Base-by-base conservation (phyloP, 1,284 basidiomycete genomes). In the Marasmius tenuissimus region DNA sequence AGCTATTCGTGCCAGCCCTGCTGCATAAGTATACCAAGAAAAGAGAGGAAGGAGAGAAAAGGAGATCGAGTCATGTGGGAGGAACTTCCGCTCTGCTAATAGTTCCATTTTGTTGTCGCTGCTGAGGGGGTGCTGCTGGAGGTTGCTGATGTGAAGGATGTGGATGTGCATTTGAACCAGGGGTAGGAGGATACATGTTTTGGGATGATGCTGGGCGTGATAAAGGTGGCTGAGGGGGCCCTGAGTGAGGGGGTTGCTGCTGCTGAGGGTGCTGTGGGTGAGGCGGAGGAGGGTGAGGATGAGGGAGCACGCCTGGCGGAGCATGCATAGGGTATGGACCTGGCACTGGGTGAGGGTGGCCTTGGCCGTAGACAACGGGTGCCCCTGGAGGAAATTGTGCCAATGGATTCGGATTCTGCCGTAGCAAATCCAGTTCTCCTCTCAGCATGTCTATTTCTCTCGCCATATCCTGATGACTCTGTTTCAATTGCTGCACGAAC, bases 401-500 rank as follows among this genome's bases (percentile, higher is more conserved):
- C 60, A 87, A 78, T 35, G n/a, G n/a, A n/a, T 69, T 70, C 39
- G 54, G 58, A 64, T 85, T 87, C 71, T 85, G 81, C 53, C 89
- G 88, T 62, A 84, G 71, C 52, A 78, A 76, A 49, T 92, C 89
- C 56, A 93, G 69, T 72, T 95, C 93, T 68, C 89, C 86, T 66
- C 91, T 82, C 63, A 94, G 76, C 72, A 87, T 81, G 48, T 94
- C 92, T 55, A 93, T 84, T 72, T 95, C 92, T 62, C 89, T 82
- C 6, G 79, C 78, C 86, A 93, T 87, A 47, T 92, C 89, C 69
- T 86, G 82, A 71, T 93, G 86, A 61, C 81, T 84, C 63, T 86
- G 82, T 73, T 96, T 95, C 66, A 96, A 75, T 57, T 86, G 85
- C 34, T 77, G 75, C 59, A 97, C 91, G 76, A 92, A 94, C 72